A percentile compares a stretch with the other conserved stretches of the same genome.
phyloP scores from a whole-genome alignment of 805 yeast species.

The Saccharomycopsis sp. region DNA sequence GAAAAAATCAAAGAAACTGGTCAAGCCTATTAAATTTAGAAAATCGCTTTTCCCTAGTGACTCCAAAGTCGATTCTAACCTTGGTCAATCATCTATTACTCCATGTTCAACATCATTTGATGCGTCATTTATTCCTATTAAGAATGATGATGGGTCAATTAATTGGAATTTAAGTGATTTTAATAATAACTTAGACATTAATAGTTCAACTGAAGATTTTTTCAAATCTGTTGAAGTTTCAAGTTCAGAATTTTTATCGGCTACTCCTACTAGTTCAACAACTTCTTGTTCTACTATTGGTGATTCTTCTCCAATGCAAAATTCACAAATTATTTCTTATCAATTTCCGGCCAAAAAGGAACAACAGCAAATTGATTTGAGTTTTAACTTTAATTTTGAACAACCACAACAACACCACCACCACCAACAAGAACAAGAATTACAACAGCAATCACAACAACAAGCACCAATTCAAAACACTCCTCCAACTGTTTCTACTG shows the following conservation, averaged over 20 bases:
- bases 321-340: not conserved
- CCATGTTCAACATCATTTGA: conserved; percentile 19
- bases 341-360: not conserved
- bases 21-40: too few relatives aligned
- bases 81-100: conserved; percentile 13
- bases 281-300: conserved; percentile 13
- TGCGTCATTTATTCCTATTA: conserved; percentile 19
- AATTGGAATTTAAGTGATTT: conserved; percentile 16
- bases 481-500: not conserved
- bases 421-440: conserved; percentile 9
- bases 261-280: not conserved
- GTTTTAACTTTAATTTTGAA: not conserved
- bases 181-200: not conserved
- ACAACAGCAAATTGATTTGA: not conserved
- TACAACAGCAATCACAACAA: conserved; percentile 8
- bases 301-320: conserved; percentile 8
- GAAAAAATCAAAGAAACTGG: not conserved
- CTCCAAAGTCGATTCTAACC: conserved; percentile 7
- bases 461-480: conserved; percentile 17
- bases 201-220: conserved; percentile 3
- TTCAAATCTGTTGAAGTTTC: conserved; percentile 1
- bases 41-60: conserved; percentile 13
- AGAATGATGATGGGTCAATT: conserved; percentile 16
- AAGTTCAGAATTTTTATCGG: not conserved
- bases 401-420: not conserved